phyloP scores from a whole-genome alignment of 768 basidiomycete genomes.

The Tulasnella sp. region DNA sequence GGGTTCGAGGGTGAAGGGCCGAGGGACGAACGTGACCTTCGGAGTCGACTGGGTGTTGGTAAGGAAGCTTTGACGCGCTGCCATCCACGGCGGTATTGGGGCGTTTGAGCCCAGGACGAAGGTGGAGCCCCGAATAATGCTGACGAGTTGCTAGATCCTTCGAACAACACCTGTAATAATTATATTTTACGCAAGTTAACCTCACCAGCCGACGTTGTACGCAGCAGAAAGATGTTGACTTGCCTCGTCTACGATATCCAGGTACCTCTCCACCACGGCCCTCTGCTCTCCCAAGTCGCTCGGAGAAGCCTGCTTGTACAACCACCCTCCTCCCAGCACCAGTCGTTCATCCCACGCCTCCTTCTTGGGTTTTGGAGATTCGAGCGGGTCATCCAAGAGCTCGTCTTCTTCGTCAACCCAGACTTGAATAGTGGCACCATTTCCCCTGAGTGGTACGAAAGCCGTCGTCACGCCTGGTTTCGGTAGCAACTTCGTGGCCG shows the following conservation, averaged over 20 bases:
- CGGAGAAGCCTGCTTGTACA: conserved; percentile 65
- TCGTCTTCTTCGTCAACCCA: conserved; percentile 69
- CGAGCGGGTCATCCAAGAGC: conserved; percentile 44
- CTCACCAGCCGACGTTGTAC: not conserved
- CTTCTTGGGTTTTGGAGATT: conserved; percentile 52
- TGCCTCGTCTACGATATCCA: conserved; percentile 74
- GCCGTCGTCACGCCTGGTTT: conserved; percentile 17
- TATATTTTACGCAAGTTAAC: not conserved
- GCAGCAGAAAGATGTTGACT: not conserved
- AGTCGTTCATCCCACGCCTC: conserved; percentile 79
- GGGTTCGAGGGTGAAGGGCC: not conserved
- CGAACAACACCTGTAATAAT: conserved; percentile 49
- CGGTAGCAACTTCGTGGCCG: not conserved
- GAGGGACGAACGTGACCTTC: conserved; percentile 9
- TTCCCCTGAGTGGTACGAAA: conserved; percentile 39
- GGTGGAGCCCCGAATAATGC: not conserved
- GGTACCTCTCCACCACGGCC: conserved; percentile 53
- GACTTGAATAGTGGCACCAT: conserved; percentile 61
- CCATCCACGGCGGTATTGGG: conserved; percentile 37
- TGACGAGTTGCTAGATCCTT: conserved; percentile 43
- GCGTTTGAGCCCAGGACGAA: conserved; percentile 31
- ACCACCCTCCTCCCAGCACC: conserved; percentile 75
- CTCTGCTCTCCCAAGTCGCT: conserved; percentile 55
- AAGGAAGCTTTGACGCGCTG: conserved; percentile 36
- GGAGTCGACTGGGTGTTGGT: conserved; percentile 36